Conservation (phyloP, 345 rosid species). For the Carallia pectinifolia region DNA sequence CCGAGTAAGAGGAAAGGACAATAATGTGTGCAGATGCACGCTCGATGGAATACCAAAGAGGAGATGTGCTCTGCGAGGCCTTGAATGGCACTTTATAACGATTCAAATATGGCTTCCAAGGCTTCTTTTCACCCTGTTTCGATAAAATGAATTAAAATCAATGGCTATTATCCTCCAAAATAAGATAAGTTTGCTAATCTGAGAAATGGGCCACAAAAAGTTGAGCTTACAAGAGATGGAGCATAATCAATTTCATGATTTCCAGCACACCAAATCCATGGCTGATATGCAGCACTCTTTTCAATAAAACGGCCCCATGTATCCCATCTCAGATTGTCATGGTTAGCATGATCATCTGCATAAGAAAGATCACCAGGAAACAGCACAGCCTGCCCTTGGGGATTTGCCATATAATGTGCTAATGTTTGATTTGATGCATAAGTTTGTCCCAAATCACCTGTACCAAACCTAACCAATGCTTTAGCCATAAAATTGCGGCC, state of each 20-base stretch:
- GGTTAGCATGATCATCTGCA: slow-evolving; percentile 29
- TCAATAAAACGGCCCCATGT: slow-evolving; percentile 38
- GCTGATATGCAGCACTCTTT: slow-evolving; percentile 39
- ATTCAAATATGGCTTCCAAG: slow-evolving; percentile 31
- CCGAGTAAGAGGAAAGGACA: slow-evolving; percentile 42
- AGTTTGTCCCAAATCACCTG: slow-evolving; percentile 44
- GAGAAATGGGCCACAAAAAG: no score
- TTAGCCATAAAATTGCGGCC: not conserved
- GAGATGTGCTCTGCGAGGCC: slow-evolving; percentile 37
- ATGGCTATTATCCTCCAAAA: no score
- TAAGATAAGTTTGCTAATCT: no score
- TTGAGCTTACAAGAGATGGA: slow-evolving; percentile 27
- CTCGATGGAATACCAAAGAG: slow-evolving; percentile 40
- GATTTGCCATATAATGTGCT: slow-evolving; percentile 24
- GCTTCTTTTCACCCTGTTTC: slow-evolving; percentile 25
- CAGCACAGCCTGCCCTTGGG: slow-evolving; percentile 29
- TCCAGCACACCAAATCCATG: slow-evolving; percentile 43
- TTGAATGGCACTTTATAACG: slow-evolving; percentile 30
- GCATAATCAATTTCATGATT: slow-evolving; percentile 40
- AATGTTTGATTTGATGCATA: slow-evolving; percentile 36
- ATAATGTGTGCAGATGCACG: slow-evolving; percentile 36
- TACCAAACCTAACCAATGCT: not conserved
- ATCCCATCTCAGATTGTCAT: slow-evolving; percentile 39
- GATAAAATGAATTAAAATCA: not conserved
- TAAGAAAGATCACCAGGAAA: slow-evolving; percentile 40